phyloP scores from a whole-genome alignment of 768 basidiomycete genomes.

The Russula abietina region DNA sequence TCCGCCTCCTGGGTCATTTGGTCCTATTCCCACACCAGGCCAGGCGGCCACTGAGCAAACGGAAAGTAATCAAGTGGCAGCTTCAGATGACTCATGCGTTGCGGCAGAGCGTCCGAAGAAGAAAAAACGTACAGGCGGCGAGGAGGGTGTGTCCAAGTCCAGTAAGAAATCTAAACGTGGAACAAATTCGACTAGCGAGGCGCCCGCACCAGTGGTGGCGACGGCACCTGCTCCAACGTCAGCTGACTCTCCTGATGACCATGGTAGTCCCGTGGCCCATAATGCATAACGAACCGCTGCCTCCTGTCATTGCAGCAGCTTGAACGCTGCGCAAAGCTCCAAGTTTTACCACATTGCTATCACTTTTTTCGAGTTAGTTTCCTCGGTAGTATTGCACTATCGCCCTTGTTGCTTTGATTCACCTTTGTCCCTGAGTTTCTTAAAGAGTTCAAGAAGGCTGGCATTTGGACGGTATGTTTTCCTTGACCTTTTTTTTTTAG shows the following conservation, averaged over 20 bases:
- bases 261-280: slow-evolving; percentile 16
- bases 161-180: slow-evolving; percentile 33
- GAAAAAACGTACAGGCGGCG: slow-evolving; percentile 26
- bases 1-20: slow-evolving; percentile 27
- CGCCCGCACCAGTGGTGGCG: neutral
- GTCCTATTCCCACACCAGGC: slow-evolving; percentile 13
- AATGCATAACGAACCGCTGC: slow-evolving; percentile 14
- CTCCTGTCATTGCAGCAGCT: slow-evolving; percentile 25
- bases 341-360: neutral
- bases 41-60: slow-evolving; percentile 11
- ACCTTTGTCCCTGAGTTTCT: slow-evolving; percentile 51
- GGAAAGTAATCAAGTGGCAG: slow-evolving; percentile 26
- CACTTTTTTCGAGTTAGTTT: neutral
- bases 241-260: slow-evolving; percentile 14
- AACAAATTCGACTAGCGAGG: neutral
- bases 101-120: slow-evolving; percentile 13
- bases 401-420: neutral
- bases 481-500: neutral
- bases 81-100: slow-evolving; percentile 15
- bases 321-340: neutral
- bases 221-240: neutral
- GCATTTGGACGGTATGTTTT: slow-evolving; percentile 68
- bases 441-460: slow-evolving; percentile 62
- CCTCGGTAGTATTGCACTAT: slow-evolving; percentile 3
- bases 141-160: slow-evolving; percentile 29